phyloP scores from a whole-genome alignment of 2,329 filamentous ascomycete genomes.

The Chrysoporthe puriensis region DNA sequence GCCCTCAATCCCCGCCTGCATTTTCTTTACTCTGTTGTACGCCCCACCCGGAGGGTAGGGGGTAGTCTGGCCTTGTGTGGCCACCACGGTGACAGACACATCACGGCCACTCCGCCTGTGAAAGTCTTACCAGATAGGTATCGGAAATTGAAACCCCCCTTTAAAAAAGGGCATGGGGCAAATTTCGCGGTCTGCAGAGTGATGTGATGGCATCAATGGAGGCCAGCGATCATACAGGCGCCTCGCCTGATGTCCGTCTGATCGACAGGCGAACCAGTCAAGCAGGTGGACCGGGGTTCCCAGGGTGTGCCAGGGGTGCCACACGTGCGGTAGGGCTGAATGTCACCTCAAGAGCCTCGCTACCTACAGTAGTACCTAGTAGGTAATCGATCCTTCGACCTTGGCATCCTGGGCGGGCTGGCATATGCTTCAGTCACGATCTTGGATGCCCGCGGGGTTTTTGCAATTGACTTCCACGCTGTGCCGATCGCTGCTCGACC shows the following conservation, averaged over 20 bases:
- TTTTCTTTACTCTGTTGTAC: background rate
- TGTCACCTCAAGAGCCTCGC: background rate
- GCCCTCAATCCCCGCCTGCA: background rate
- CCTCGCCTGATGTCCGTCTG: constrained; percentile 10
- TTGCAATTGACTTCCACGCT: too few relatives aligned
- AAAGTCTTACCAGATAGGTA: background rate
- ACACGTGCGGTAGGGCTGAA: background rate
- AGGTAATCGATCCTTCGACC: too few relatives aligned
- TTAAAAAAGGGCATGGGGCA: background rate
- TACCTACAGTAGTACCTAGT: too few relatives aligned
- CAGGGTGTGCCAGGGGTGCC: too few relatives aligned
- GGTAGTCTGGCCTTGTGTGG: background rate
- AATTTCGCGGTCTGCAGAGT: background rate
- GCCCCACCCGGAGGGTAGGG: background rate
- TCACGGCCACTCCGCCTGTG: background rate
- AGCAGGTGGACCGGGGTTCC: background rate
- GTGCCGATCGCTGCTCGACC: too few relatives aligned
- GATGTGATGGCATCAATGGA: background rate
- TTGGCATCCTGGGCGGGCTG: too few relatives aligned
- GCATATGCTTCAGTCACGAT: too few relatives aligned
- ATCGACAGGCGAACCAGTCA: constrained; percentile 4
- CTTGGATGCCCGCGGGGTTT: too few relatives aligned
- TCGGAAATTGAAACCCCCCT: background rate
- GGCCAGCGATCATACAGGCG: constrained; percentile 1
- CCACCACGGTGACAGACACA: background rate